phyloP scores from a whole-genome alignment of 1,284 basidiomycete genomes.

The Irpex rosettiformis region DNA sequence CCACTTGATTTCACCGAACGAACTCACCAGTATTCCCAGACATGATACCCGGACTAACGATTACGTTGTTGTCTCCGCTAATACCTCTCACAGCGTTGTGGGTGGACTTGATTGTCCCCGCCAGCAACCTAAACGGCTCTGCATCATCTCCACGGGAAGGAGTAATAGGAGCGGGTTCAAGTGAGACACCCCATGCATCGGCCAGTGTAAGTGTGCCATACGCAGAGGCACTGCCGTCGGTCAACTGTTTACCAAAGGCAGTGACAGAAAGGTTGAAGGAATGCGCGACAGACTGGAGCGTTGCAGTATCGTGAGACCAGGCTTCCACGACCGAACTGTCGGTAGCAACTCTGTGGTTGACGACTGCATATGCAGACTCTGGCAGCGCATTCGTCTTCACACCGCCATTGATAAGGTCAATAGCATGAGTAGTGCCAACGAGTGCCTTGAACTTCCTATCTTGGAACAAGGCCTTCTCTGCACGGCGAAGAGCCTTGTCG shows the following conservation, averaged over 20 bases:
- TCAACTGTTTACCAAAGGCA: constrained; percentile 37
- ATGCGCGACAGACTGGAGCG: constrained; percentile 40
- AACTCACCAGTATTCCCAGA: constrained; percentile 39
- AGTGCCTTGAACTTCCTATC: constrained; percentile 29
- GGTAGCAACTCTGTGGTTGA: constrained; percentile 53
- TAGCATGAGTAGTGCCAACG: constrained; percentile 57
- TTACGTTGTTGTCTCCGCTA: constrained; percentile 23
- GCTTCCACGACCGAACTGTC: constrained; percentile 43
- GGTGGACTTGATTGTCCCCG: constrained; percentile 46
- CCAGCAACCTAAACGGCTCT: constrained; percentile 44
- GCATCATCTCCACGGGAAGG: constrained; percentile 37
- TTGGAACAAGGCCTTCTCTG: constrained; percentile 37
- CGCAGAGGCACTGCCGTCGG: constrained; percentile 21
- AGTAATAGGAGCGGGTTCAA: constrained; percentile 57
- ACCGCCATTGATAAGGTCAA: constrained; percentile 56
- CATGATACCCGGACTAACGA: constrained; percentile 52
- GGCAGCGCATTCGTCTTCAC: constrained; percentile 63
- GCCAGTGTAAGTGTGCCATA: constrained; percentile 38
- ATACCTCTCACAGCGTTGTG: constrained; percentile 34
- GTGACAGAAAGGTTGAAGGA: constrained; percentile 43
- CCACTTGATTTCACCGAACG: not conserved
- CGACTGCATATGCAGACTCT: constrained; percentile 46
- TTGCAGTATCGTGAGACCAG: constrained; percentile 36
- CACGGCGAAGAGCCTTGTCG: constrained; percentile 37
- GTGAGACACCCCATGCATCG: constrained; percentile 40